Base-by-base conservation (phyloP, 345 rosid species). In the Corchorus capsularis region DNA sequence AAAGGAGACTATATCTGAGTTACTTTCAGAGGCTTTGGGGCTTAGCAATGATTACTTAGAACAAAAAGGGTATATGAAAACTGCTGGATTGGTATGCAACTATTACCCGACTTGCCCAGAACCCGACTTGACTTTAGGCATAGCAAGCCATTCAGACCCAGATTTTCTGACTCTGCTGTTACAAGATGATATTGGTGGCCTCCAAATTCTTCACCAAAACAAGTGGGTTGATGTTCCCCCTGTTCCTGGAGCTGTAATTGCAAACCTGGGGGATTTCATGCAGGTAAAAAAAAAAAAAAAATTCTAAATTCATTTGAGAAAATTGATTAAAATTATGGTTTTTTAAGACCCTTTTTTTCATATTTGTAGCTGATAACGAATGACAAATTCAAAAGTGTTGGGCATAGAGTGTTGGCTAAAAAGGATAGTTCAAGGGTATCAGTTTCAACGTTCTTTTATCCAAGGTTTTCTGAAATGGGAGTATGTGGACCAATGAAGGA, bases 371-470 rank as follows among this genome's bases (percentile, higher is more conserved):
- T 54, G 59, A 54, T 54, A 8, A 54, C 59, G 59, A 54, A 54
- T n/a, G 59, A 54, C 59, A 54, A n/a, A 22, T 54, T 54, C 59
- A 54, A 54, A n/a, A 54, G 59, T 54, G 59, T 54, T 54, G 59
- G 8, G 22, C 59, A 54, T 2, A 54, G 59, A 7, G 59, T 54
- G 59, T 20, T 54, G 59, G 59, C 59, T 17, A 54, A 54, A 54
- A 2, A 22, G 59, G 10, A 3, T 6, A 54, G 22, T 54, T 54
- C 59, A 20, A 54, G 59, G 59, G 59, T 54, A 54, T 54, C 59
- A 17, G 59, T 54, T 17, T 5, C 59, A 17, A 17, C 11, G 7
- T 54, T 54, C 59, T 54, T 5, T n/a, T 0, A 17, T 8, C 22
- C 59, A 54, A n/a, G 3, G 17, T n/a, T 0, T 16, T 6, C 59